These are phyloP conservation scores for Glebionis coronaria DNA, from an alignment of 129 eudicot species.

Conservation along the genomic window DNA sequence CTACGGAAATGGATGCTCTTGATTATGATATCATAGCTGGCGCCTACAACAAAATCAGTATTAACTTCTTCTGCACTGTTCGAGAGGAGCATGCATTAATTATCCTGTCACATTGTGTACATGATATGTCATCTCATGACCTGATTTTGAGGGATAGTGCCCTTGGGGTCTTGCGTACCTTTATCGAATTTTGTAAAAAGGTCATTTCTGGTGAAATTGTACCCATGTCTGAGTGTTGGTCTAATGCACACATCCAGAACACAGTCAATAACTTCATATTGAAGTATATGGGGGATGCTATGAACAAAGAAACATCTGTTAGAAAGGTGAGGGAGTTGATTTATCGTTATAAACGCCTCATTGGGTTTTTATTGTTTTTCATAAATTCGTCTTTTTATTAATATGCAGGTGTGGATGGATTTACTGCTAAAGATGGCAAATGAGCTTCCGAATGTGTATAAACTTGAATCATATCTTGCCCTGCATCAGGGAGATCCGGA, in stretches of 20 bases:
- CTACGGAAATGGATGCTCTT: slow-evolving; percentile 64
- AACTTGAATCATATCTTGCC: slow-evolving; percentile 54
- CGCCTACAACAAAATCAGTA: slow-evolving; percentile 62
- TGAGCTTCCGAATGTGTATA: slow-evolving; percentile 54
- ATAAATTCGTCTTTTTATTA: slow-evolving; percentile 7
- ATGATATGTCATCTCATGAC: slow-evolving; percentile 87
- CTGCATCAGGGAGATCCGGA: slow-evolving; percentile 65
- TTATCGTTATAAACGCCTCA: not conserved
- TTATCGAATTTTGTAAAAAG: slow-evolving; percentile 54
- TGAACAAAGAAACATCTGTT: slow-evolving; percentile 59
- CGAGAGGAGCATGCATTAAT: slow-evolving; percentile 54
- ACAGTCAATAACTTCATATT: slow-evolving; percentile 53
- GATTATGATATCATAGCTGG: slow-evolving; percentile 70
- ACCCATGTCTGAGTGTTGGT: slow-evolving; percentile 37
- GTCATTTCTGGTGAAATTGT: slow-evolving; percentile 36
- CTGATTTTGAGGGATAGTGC: slow-evolving; percentile 73
- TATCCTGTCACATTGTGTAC: slow-evolving; percentile 71
- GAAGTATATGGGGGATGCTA: slow-evolving; percentile 83
- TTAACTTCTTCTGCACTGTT: slow-evolving; percentile 46
- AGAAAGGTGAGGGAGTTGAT: slow-evolving; percentile 45
- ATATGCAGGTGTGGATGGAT: slow-evolving; percentile 77
- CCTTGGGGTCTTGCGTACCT: slow-evolving; percentile 49
- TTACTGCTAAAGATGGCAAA: slow-evolving; percentile 71
- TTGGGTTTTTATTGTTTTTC: not conserved
- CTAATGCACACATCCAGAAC: slow-evolving; percentile 40